Evolutionary conservation across 2,329 filamentous ascomycete species (phyloP), one percentile per base, ranked within the genome.

Genomic region (Westerdykella sp.): DNA sequence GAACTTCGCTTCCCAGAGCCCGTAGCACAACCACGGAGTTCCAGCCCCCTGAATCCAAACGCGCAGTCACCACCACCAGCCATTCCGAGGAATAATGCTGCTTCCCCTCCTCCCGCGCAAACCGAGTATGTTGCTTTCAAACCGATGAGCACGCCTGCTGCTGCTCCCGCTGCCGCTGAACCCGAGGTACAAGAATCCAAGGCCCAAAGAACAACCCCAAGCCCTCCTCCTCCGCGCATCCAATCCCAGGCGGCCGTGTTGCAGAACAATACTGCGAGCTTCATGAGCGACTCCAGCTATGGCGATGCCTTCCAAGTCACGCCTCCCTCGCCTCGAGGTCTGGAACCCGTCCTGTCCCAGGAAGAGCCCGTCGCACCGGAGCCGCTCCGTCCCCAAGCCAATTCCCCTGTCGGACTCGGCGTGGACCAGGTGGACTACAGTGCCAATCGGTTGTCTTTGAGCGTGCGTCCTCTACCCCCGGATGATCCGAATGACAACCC

Each of bases 401-500:
- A 43, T 5, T 42, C 43, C 11, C 43, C 42, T 2, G 44, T 43
- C 22, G 57, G 57, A 35, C 57, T 69, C 5, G 62, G 51, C 16
- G 54, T 63, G 6, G 56, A 60, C 34, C 59, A 59, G 12, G 47
- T 58, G 32, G 63, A 56, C 28, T 54, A 53, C 39, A 62, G 73
- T 55, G 68, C 68, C 37, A 73, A 73, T 47, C 69, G 78, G 45
- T 60, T 80, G 42, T 80, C 77, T 3, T 74, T 81, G 66, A 78
- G 79, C 39, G 60, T 95, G 66, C 84, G 93, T 13, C 93, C 93
- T 16, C 76, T 98, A 49, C 93, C 93, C 5, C 87, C 89, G 30
- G 83, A 90, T 59, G 86, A 95, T 51, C 81, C 87, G 35, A 80
- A 83, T 3, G 93, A 97, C 62, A 91, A 96, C 63, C 89, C 93